Conservation (phyloP, 2,329 filamentous ascomycete species). For the Hypoxylon sp. region DNA sequence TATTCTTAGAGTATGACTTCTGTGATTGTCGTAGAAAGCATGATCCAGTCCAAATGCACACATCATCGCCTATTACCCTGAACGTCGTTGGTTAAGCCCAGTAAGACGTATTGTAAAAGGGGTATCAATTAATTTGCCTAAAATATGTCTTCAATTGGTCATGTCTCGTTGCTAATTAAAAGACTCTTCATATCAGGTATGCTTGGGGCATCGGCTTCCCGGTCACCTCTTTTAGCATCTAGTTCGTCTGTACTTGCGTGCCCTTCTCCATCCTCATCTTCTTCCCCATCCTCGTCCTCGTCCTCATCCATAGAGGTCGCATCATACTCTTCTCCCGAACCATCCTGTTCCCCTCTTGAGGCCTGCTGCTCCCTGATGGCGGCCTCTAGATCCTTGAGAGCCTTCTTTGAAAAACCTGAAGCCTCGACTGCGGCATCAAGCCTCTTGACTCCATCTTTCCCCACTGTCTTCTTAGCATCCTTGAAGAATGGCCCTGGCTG, state of each 20-base stretch:
- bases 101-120: constrained; percentile 19
- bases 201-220: constrained; percentile 36
- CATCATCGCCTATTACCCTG: neutral
- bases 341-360: constrained; percentile 57
- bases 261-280: constrained; percentile 52
- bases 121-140: constrained; percentile 41
- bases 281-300: constrained; percentile 55
- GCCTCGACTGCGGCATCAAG: constrained; percentile 92
- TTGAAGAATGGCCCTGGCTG: constrained; percentile 87
- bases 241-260: constrained; percentile 54
- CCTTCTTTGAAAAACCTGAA: constrained; percentile 96
- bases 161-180: constrained; percentile 50
- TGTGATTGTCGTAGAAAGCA: constrained; percentile 1
- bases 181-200: constrained; percentile 47
- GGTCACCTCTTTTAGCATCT: constrained; percentile 41
- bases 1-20: neutral
- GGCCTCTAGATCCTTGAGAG: constrained; percentile 91
- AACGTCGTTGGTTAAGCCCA: neutral
- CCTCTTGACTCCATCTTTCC: constrained; percentile 75
- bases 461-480: constrained; percentile 82
- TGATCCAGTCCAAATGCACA: neutral
- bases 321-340: constrained; percentile 56
- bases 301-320: constrained; percentile 53
- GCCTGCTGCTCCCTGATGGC: constrained; percentile 87
- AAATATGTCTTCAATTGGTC: constrained; percentile 3